These are phyloP conservation scores for Pseudodiploospora longispora DNA, from an alignment of 2,329 filamentous ascomycete species.

Conservation along the genomic window DNA sequence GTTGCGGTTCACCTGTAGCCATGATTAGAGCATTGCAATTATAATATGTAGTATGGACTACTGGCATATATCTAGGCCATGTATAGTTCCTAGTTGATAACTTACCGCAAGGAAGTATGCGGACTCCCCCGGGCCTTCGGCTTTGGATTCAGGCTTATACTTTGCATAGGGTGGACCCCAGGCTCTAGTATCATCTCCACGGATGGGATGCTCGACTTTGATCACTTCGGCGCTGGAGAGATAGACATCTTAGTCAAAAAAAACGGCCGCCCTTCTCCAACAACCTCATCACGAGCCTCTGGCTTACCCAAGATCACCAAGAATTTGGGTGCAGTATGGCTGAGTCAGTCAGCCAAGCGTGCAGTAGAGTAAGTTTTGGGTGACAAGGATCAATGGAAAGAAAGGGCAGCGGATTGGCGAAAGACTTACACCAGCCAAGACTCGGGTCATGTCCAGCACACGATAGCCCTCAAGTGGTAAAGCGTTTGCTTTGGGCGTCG, in stretches of 20 bases:
- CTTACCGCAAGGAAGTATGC: slow-evolving; percentile 89
- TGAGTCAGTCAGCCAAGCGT: slow-evolving; percentile 28
- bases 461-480: slow-evolving; percentile 75
- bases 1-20: slow-evolving; percentile 76
- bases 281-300: slow-evolving; percentile 18
- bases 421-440: slow-evolving; percentile 75
- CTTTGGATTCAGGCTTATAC: slow-evolving; percentile 53
- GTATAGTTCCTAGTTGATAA: slow-evolving; percentile 1
- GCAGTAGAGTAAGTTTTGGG: background rate
- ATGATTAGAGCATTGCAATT: slow-evolving; percentile 8
- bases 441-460: slow-evolving; percentile 93
- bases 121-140: slow-evolving; percentile 74
- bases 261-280: no score
- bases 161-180: slow-evolving; percentile 94
- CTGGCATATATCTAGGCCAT: no score
- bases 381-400: background rate
- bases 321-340: slow-evolving; percentile 96
- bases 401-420: background rate
- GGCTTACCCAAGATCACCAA: slow-evolving; percentile 83
- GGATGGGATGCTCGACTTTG: slow-evolving; percentile 88
- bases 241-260: background rate
- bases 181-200: slow-evolving; percentile 87
- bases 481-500: slow-evolving; percentile 19
- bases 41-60: no score
- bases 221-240: slow-evolving; percentile 76